phyloP scores from a whole-genome alignment of 495 filamentous ascomycete species.

The Chaetomium fimeti region DNA sequence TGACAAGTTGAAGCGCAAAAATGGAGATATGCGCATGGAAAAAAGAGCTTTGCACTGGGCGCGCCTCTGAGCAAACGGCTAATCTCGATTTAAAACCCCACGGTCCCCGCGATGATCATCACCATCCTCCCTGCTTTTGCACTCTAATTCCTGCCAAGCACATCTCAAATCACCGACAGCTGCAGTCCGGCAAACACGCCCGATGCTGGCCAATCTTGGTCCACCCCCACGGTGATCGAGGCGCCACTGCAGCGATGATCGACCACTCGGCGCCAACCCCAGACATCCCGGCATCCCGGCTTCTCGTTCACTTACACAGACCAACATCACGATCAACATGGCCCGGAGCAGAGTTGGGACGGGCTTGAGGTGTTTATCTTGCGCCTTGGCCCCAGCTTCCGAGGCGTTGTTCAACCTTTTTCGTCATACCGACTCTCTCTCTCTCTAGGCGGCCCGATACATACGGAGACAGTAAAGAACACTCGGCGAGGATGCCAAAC shows the following conservation, averaged over 20 bases:
- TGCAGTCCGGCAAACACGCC: constrained; percentile 12
- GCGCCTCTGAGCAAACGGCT: background rate
- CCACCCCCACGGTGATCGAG: constrained; percentile 7
- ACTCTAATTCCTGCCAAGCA: background rate
- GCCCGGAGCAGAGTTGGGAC: background rate
- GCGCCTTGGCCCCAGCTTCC: background rate
- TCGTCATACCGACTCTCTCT: background rate
- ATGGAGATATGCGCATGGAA: too few relatives aligned
- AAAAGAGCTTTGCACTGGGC: background rate
- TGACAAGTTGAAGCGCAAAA: background rate
- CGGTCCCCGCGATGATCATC: background rate
- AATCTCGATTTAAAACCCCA: background rate
- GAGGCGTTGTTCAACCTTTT: background rate
- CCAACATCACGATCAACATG: constrained; percentile 19
- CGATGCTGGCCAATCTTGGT: constrained; percentile 7
- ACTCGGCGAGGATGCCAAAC: background rate
- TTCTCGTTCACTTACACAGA: background rate
- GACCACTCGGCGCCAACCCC: constrained; percentile 14
- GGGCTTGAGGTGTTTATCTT: background rate
- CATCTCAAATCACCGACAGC: constrained; percentile 7
- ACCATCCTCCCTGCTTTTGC: background rate
- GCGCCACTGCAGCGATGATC: constrained; percentile 7
- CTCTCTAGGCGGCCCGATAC: background rate
- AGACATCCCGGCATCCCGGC: background rate
- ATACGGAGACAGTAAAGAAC: background rate